Base-by-base conservation (phyloP, 768 basidiomycete species). In the Hygrocybe punicea region DNA sequence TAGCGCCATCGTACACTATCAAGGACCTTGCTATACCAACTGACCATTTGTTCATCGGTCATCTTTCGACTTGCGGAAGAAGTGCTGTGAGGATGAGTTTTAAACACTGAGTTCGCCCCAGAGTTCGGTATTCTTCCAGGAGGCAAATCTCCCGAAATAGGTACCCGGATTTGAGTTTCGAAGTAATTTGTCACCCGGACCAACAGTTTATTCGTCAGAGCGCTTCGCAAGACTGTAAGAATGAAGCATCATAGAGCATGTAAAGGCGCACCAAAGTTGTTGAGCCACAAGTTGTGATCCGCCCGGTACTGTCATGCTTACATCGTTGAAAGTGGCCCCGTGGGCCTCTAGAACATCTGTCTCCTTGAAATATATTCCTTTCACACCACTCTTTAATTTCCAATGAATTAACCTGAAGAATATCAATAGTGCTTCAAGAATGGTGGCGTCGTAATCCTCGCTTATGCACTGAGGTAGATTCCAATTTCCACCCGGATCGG, bases 341-440 rank as follows among this genome's bases (percentile, higher is more conserved):
- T 98, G 94, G 6, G 89, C 86, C 68, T 99, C 96, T 36, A 99
- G 79, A n/a, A 98, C 85, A 69, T 98, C 96, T 0, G 95, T 97
- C 76, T 99, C 97, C 67, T 95, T 93, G 78, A 98, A 95, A 71
- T 96, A 91, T 48, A 95, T 92, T 17, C 89, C 90, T 69, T 92
- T 93, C 58, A 86, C 82, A 17, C 89, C 92, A 61, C 91, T 89
- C 77, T 96, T 96, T 51, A 99, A 79, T 70, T 98, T 96, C 91
- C 89, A 93, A 62, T 96, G 93, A 19, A 98, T 86, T 35, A 99
- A 78, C 66, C 83, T 88, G 80, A 99, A 99, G 73, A 98, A 95
- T 66, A 86, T 85, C 6, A 84, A 81, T 59, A 98, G 75, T 2
- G 91, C 91, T 60, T 95, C 89, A 56, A 96, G 77, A 55, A 99